Evolutionary conservation across 2,329 filamentous ascomycete species (phyloP), one percentile per base, ranked within the genome.

Genomic region (Cucurbitaria berberidis): DNA sequence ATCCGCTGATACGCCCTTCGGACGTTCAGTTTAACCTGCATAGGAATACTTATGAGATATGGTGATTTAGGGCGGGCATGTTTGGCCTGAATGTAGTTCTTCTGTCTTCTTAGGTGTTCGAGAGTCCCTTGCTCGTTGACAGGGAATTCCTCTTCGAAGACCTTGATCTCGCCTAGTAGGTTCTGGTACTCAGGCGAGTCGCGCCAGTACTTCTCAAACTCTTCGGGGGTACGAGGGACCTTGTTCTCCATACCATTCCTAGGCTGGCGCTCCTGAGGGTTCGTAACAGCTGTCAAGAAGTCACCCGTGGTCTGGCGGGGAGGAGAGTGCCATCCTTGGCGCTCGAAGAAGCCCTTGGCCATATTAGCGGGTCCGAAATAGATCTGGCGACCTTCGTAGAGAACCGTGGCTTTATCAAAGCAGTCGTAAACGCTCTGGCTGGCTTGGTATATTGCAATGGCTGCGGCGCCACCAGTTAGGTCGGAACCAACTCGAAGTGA

Each of bases 331-430:
- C 85, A 93, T 35, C 89, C 89, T 73, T 89, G 84, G 11, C 81
- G 76, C 62, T 86, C 83, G 55, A 93, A 92, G 72, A 86, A 92
- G 0, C 70, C 69, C 63, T 82, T 86, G 0, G 89, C 89, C 2
- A 78, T 70, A 5, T 64, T 68, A 0, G 85, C 83, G 0, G 84
- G 82, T 0, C 90, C 90, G 58, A 88, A 93, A 76, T 86, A 93
- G 57, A 93, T 93, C 66, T 93, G 84, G 0, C 87, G 82, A 0
- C 90, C 90, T 66, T 92, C 87, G 65, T 93, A 91, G 0, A 93
- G 77, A 0, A 93, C 87, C 0, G 86, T 81, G 0, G 84, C 85
- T 69, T 92, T 92, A 75, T 93, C 89, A 63, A 93, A 93, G 15
- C 68, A 60, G 49, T 87, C 82, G 63, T 87, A 87, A 13, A 86